Conservation (phyloP, 306 rosid species). For the Sechiopsis laciniata region DNA sequence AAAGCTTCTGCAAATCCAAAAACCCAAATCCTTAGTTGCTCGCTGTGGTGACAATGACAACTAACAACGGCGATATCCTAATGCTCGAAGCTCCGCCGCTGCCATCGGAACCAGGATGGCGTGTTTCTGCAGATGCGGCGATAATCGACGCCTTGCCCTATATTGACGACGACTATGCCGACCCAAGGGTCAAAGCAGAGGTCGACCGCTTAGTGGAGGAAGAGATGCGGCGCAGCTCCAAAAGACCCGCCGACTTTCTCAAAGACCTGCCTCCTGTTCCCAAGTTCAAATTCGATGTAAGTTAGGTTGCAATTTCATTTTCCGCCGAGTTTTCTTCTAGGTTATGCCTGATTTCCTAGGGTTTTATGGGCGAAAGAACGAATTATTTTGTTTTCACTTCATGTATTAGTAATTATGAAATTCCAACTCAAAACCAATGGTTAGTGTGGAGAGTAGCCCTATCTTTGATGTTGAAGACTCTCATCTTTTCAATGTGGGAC, state of each 20-base stretch:
- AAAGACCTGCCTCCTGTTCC: slow-evolving; percentile 86
- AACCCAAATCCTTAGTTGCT: background rate
- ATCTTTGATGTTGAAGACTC: too few relatives aligned
- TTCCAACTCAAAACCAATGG: too few relatives aligned
- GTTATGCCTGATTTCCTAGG: background rate
- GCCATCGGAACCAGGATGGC: slow-evolving; percentile 35
- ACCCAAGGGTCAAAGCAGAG: slow-evolving; percentile 62
- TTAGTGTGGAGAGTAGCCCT: too few relatives aligned
- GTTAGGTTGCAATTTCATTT: background rate
- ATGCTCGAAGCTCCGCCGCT: slow-evolving; percentile 81
- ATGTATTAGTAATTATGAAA: background rate
- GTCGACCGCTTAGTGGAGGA: slow-evolving; percentile 86
- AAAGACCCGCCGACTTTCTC: slow-evolving; percentile 81
- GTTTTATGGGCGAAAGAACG: background rate
- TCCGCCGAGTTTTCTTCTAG: background rate
- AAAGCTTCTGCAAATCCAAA: background rate
- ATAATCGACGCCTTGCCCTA: slow-evolving; percentile 84
- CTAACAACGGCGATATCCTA: slow-evolving; percentile 38
- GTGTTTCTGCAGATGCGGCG: slow-evolving; percentile 47
- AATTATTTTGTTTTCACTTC: background rate
- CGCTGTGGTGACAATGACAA: slow-evolving; percentile 36
- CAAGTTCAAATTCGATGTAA: slow-evolving; percentile 54
- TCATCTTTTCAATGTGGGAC: too few relatives aligned
- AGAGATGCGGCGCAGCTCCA: slow-evolving; percentile 85
- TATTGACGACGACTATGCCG: slow-evolving; percentile 79